Percentiles rank a stretch among this genome's conserved stretches.
Conservation (phyloP, 1,139 yeast genomes). For the Debaryomyces coudertii region DNA sequence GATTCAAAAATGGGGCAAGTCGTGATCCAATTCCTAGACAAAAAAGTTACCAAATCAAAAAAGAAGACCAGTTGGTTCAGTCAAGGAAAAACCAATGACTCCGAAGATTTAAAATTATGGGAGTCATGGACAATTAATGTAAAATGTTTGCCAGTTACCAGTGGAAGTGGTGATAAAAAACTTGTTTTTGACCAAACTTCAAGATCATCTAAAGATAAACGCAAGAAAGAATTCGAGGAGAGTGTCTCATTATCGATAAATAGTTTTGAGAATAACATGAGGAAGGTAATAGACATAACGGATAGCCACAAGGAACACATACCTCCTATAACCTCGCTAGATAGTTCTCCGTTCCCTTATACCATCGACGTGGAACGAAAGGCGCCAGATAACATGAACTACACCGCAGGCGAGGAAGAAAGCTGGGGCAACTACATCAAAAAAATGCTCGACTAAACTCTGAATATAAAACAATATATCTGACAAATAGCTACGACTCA, state of each 20-base stretch:
- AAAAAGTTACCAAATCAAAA: conserved; percentile 29
- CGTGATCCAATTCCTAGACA: conserved; percentile 33
- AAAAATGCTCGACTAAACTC: conserved; percentile 40
- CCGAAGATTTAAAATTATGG: conserved; percentile 36
- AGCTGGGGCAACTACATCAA: conserved; percentile 55
- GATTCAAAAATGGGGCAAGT: conserved; percentile 25
- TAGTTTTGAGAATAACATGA: conserved; percentile 48
- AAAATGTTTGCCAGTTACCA: conserved; percentile 35
- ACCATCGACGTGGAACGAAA: conserved; percentile 29
- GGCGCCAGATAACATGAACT: conserved; percentile 18
- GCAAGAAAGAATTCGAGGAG: conserved; percentile 4
- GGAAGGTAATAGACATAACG: conserved; percentile 51
- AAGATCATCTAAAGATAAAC: neutral
- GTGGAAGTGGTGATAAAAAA: conserved; percentile 7
- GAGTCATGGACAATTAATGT: conserved; percentile 47
- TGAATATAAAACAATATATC: conserved; percentile 3
- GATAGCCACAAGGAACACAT: conserved; percentile 66
- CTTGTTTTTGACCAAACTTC: neutral
- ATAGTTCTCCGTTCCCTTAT: conserved; percentile 70
- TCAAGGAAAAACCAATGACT: conserved; percentile 28
- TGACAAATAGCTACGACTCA: neutral
- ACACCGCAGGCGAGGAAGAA: conserved; percentile 27
- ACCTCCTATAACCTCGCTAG: conserved; percentile 73
- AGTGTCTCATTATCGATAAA: conserved; percentile 30
- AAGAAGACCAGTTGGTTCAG: conserved; percentile 51